Conservation (phyloP, 225 moss, liverwort and hornwort species). For the Bryoerythrophyllum caledonicum region DNA sequence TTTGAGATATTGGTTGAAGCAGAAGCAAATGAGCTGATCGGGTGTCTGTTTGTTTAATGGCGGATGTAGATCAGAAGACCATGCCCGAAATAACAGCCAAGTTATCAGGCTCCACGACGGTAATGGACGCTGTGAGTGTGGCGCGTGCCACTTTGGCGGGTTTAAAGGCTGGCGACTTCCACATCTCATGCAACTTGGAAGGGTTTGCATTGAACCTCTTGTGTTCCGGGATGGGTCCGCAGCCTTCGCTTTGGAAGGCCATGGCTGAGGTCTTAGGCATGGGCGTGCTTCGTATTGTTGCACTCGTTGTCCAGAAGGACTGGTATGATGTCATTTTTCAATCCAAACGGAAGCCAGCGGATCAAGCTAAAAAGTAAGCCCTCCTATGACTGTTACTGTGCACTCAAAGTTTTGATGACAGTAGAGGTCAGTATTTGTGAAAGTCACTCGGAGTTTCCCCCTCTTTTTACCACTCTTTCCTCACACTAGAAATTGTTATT, state of each 20-base stretch:
- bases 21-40: background rate
- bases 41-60: slow-evolving; percentile 9
- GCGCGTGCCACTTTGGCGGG: slow-evolving; percentile 65
- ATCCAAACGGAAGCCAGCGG: slow-evolving; percentile 24
- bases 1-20: background rate
- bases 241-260: slow-evolving; percentile 60
- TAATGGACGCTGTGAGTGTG: slow-evolving; percentile 59
- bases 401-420: background rate
- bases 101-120: slow-evolving; percentile 49
- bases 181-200: slow-evolving; percentile 70
- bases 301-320: slow-evolving; percentile 54
- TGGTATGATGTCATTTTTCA: slow-evolving; percentile 67
- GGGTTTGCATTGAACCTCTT: slow-evolving; percentile 59
- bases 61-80: slow-evolving; percentile 65
- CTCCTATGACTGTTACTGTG: background rate
- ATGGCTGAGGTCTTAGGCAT: slow-evolving; percentile 72
- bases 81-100: slow-evolving; percentile 66
- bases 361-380: slow-evolving; percentile 43
- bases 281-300: slow-evolving; percentile 59
- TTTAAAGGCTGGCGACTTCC: slow-evolving; percentile 75
- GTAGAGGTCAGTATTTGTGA: no score
- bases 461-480: no score
- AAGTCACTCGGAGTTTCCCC: no score
- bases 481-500: no score
- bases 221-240: slow-evolving; percentile 73